Conservation (phyloP, 805 yeast genomes). For the Pichia nanzhaoensis region DNA sequence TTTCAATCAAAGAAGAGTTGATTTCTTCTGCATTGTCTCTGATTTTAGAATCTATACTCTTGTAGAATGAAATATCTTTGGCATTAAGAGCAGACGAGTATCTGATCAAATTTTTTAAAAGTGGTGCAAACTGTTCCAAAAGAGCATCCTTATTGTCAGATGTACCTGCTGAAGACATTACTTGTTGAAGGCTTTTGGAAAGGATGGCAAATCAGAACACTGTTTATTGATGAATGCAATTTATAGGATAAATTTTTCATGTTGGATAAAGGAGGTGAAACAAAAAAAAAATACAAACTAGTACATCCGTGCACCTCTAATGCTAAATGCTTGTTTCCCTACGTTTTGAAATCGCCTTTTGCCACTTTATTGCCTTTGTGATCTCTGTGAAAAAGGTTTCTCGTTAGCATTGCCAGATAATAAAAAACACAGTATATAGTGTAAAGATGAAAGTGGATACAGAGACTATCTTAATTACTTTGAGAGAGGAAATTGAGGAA, state of each 20-base stretch:
- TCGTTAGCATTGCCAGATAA: background rate
- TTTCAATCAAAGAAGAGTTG: constrained; percentile 6
- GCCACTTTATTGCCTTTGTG: too few relatives aligned
- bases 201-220: too few relatives aligned
- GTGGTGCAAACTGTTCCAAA: constrained; percentile 33
- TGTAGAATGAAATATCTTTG: constrained; percentile 74
- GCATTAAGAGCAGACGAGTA: constrained; percentile 65
- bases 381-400: background rate
- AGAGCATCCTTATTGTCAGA: constrained; percentile 4
- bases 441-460: constrained; percentile 29
- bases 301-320: too few relatives aligned
- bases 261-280: too few relatives aligned
- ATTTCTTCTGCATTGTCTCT: constrained; percentile 36
- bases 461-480: constrained; percentile 45
- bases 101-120: constrained; percentile 52
- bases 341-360: too few relatives aligned
- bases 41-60: constrained; percentile 50
- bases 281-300: too few relatives aligned
- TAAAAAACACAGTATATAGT: background rate
- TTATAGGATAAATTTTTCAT: too few relatives aligned
- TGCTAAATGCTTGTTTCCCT: background rate
- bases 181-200: too few relatives aligned
- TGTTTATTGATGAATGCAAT: too few relatives aligned
- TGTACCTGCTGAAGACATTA: background rate
- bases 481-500: constrained; percentile 60